Evolutionary conservation across 202 grass and related monocot genomes (phyloP).

Genomic region (Zizania palustris): DNA sequence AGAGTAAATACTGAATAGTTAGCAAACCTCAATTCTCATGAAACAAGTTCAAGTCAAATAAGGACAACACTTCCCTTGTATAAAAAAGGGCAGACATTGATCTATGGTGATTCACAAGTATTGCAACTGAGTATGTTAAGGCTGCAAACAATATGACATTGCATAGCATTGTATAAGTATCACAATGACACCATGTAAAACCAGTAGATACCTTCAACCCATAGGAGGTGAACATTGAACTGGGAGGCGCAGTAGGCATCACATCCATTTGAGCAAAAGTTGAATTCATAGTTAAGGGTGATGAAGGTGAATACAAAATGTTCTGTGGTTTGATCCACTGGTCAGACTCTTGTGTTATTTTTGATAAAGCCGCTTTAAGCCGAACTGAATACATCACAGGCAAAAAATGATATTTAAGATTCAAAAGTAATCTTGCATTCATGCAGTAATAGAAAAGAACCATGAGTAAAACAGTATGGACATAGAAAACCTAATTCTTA

Average conservation of each 20-base stretch:
- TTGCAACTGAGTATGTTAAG: slow-evolving; percentile 30
- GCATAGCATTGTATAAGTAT: slow-evolving; percentile 20
- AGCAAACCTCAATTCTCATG: slow-evolving; percentile 20
- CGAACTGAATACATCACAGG: slow-evolving; percentile 61
- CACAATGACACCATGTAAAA: slow-evolving; percentile 31
- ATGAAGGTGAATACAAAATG: slow-evolving; percentile 63
- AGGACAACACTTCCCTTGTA: slow-evolving; percentile 22
- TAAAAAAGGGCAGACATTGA: slow-evolving; percentile 14
- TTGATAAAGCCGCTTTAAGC: slow-evolving; percentile 84
- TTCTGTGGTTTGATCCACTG: slow-evolving; percentile 88
- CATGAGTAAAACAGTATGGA: slow-evolving; percentile 10
- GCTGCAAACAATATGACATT: slow-evolving; percentile 19
- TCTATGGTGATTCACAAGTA: slow-evolving; percentile 4
- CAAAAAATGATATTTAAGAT: slow-evolving; percentile 31
- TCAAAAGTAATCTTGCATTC: slow-evolving; percentile 18
- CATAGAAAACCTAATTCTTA: slow-evolving; percentile 51
- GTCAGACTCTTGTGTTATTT: slow-evolving; percentile 96
- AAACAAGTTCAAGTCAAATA: slow-evolving; percentile 39
- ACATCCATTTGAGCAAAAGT: slow-evolving; percentile 78
- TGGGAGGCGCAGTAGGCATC: slow-evolving; percentile 77
- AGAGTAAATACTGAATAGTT: not conserved
- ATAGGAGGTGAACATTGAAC: slow-evolving; percentile 80
- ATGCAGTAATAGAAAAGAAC: slow-evolving; percentile 23
- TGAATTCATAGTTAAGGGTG: slow-evolving; percentile 61
- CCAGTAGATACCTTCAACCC: slow-evolving; percentile 73